Evolutionary conservation across 768 basidiomycete genomes (phyloP).

Genomic region (Mycena indigotica): DNA sequence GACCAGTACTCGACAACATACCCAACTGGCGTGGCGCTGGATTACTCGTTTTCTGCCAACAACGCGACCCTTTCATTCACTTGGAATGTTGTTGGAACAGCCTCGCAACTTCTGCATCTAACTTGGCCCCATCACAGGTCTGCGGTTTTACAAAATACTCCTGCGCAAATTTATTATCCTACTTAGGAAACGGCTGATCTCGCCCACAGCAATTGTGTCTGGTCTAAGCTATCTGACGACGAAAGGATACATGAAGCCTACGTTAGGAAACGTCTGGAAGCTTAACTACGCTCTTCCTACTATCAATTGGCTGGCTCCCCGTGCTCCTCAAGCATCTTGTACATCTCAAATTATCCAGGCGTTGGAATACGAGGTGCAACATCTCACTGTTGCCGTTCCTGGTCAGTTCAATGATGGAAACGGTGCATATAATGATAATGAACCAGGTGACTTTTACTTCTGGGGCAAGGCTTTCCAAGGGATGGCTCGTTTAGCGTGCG

Average conservation of each 20-base stretch:
- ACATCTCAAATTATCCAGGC: slow-evolving; percentile 30
- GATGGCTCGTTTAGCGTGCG: slow-evolving; percentile 34
- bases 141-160: slow-evolving; percentile 3
- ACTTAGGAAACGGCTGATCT: slow-evolving; percentile 30
- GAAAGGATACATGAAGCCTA: slow-evolving; percentile 38
- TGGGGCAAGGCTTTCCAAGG: slow-evolving; percentile 34
- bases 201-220: slow-evolving; percentile 25
- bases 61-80: slow-evolving; percentile 35
- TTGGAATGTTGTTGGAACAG: slow-evolving; percentile 32
- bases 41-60: slow-evolving; percentile 33
- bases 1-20: slow-evolving; percentile 35
- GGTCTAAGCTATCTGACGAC: slow-evolving; percentile 35
- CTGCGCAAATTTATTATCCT: too few species aligned
- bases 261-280: slow-evolving; percentile 35
- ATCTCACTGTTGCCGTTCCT: slow-evolving; percentile 49
- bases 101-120: slow-evolving; percentile 34
- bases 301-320: slow-evolving; percentile 36
- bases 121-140: slow-evolving; percentile 40
- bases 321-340: slow-evolving; percentile 35
- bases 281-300: slow-evolving; percentile 33
- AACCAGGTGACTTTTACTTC: slow-evolving; percentile 33
- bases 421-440: not conserved
- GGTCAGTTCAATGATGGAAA: not conserved
- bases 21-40: slow-evolving; percentile 31
- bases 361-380: slow-evolving; percentile 50